Base-by-base conservation (phyloP, 176 grass and related monocot species). In the Aegilops speltoides region DNA sequence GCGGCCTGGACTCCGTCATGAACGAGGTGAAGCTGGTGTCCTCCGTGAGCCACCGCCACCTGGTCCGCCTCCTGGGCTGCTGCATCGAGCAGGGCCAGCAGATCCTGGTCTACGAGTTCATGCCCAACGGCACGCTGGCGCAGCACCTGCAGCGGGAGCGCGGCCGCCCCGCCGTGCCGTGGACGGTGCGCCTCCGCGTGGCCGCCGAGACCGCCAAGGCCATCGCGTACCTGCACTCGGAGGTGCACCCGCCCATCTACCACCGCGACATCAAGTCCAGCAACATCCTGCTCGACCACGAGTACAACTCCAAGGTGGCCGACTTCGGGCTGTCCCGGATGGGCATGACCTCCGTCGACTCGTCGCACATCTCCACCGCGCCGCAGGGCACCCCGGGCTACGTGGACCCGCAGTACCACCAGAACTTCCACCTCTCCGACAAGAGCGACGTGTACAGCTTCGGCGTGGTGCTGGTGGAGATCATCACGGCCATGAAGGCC, bases 391-490 rank as follows among this genome's bases (percentile, higher is more conserved):
- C 97, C 7, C 92, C 90, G 3, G 97, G 97, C 2, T 99, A 99
- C 84, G 79, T 99, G 10, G 97, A 99, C 86, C 97, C 97, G 36
- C 86, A 96, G 78, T 99, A 96, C 83, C 97, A 94, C 86, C 94
- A 96, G 87, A 88, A 88, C 67, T 99, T 99, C 84, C 97, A 99
- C 81, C 89, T 99, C 56, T 93, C 92, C 20, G 94, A 99, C 77
- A 96, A 94, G 87, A 96, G 97, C 74, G 97, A 99, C 88, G 97
- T 99, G 4, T 99, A 99, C 87, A 99, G 97, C 85, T 99, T 99
- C 75, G 97, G 97, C 33, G 97, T 99, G 13, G 97, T 99, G 17
- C 86, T 91, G 0, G 78, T 91, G 24, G 89, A 91, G 89, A 60
- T 91, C 68, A 87, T 91, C 85, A 84, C 85, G 8, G 85, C 89